A percentile compares a stretch with the other conserved stretches of the same genome.
Evolutionary conservation across 2,329 filamentous ascomycete genomes (phyloP).

Genomic region (Aspergillus hiratsukae): DNA sequence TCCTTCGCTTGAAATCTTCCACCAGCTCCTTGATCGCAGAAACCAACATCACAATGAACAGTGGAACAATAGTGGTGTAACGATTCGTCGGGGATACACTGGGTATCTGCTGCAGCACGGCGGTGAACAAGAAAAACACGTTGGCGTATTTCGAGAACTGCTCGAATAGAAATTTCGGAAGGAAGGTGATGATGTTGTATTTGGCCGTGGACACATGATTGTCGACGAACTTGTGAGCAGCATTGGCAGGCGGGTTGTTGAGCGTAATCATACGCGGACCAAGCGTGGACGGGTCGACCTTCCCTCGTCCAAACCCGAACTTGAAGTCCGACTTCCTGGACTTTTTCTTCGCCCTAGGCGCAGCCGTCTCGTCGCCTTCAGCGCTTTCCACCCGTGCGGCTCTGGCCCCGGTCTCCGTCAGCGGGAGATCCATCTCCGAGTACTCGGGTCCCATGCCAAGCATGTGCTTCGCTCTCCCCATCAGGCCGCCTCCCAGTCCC

Average conservation of each 20-base stretch:
- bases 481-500: conserved; percentile 76
- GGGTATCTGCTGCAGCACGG: conserved; percentile 89
- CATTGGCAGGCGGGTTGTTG: conserved; percentile 93
- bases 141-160: conserved; percentile 99
- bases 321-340: conserved; percentile 76
- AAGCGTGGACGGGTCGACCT: conserved; percentile 82
- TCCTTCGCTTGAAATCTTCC: conserved; percentile 86
- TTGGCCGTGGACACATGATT: conserved; percentile 98
- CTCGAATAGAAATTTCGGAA: conserved; percentile 96
- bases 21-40: conserved; percentile 92
- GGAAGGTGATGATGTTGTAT: conserved; percentile 88
- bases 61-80: conserved; percentile 94
- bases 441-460: conserved; percentile 83
- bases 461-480: conserved; percentile 85
- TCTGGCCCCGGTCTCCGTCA: conserved; percentile 70
- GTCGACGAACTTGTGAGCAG: conserved; percentile 83
- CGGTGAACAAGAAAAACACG: conserved; percentile 98
- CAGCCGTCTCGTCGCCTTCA: conserved; percentile 38
- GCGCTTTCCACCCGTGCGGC: conserved; percentile 43
- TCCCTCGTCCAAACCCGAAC: conserved; percentile 81
- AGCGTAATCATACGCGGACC: conserved; percentile 90
- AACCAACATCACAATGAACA: conserved; percentile 84
- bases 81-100: conserved; percentile 89
- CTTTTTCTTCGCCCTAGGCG: conserved; percentile 51
- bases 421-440: conserved; percentile 95